These are phyloP conservation scores for Aspergillus conjunctus DNA, from an alignment of 495 filamentous ascomycete genomes.

Conservation along the genomic window DNA sequence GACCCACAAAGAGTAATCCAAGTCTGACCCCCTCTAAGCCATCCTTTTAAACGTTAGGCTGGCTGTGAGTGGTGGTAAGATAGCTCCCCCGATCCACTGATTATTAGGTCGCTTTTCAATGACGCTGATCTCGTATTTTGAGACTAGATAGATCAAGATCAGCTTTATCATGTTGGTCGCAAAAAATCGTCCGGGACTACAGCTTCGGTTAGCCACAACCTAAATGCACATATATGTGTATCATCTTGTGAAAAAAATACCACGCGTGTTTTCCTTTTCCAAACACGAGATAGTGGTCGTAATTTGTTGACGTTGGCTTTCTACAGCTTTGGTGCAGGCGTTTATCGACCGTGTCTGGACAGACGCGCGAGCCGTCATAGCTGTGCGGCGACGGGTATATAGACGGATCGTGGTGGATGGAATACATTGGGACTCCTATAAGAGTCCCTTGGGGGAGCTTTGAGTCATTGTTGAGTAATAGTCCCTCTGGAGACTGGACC, in stretches of 20 bases:
- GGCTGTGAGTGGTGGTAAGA: slow-evolving; percentile 1
- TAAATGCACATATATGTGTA: neutral
- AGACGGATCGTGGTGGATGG: slow-evolving; percentile 3
- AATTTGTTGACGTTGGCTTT: slow-evolving; percentile 1
- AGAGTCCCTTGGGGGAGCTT: slow-evolving; percentile 4
- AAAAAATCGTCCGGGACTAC: neutral
- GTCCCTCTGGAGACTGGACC: neutral
- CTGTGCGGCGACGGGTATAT: neutral
- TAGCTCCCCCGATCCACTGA: neutral
- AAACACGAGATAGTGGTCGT: slow-evolving; percentile 1
- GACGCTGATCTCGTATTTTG: slow-evolving; percentile 1
- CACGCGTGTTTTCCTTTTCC: slow-evolving; percentile 2
- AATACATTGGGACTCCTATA: slow-evolving; percentile 1
- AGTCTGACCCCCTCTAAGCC: neutral
- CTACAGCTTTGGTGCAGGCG: neutral
- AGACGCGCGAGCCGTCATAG: neutral
- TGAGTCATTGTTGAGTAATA: neutral
- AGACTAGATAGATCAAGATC: neutral
- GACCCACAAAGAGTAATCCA: neutral
- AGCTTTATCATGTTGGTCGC: neutral
- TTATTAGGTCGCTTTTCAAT: neutral
- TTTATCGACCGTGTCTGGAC: neutral
- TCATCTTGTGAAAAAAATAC: neutral
- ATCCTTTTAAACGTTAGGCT: neutral
- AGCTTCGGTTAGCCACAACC: neutral